phyloP scores from a whole-genome alignment of 352 stramenopile species.

The Pythium aphanidermatum region DNA sequence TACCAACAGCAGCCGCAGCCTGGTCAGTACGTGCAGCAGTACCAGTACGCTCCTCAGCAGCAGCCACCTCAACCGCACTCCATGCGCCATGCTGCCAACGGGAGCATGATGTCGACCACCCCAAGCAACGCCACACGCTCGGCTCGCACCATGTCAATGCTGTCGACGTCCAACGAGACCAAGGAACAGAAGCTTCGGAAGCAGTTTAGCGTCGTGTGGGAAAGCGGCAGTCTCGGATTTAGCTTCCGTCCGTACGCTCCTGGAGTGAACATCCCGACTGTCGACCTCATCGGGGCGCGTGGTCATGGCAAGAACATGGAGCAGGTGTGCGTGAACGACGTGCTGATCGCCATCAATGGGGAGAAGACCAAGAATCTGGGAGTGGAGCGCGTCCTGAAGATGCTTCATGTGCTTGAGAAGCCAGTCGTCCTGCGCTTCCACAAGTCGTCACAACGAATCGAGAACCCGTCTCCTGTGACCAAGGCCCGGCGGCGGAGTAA shows the following conservation, averaged over 20 bases:
- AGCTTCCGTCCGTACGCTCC: constrained; percentile 65
- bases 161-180: constrained; percentile 25
- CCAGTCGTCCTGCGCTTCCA: constrained; percentile 74
- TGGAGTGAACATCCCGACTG: constrained; percentile 64
- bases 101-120: background rate
- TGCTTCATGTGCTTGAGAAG: constrained; percentile 71
- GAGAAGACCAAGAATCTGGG: constrained; percentile 70
- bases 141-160: constrained; percentile 14
- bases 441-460: constrained; percentile 64
- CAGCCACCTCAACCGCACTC: constrained; percentile 1
- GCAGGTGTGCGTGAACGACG: constrained; percentile 69
- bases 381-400: constrained; percentile 69
- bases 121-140: background rate
- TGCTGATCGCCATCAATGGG: constrained; percentile 76
- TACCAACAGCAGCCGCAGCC: constrained; percentile 6
- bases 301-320: constrained; percentile 69
- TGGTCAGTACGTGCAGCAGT: constrained; percentile 17
- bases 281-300: constrained; percentile 59
- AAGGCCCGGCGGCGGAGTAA: constrained; percentile 5
- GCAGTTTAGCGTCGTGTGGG: constrained; percentile 73
- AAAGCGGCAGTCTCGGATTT: constrained; percentile 57
- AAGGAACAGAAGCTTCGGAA: constrained; percentile 43
- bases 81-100: background rate
- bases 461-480: constrained; percentile 21
- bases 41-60: constrained; percentile 7